These are phyloP conservation scores for Hypoxylon sp. DNA, from an alignment of 2,329 filamentous ascomycete genomes.

Conservation along the genomic window DNA sequence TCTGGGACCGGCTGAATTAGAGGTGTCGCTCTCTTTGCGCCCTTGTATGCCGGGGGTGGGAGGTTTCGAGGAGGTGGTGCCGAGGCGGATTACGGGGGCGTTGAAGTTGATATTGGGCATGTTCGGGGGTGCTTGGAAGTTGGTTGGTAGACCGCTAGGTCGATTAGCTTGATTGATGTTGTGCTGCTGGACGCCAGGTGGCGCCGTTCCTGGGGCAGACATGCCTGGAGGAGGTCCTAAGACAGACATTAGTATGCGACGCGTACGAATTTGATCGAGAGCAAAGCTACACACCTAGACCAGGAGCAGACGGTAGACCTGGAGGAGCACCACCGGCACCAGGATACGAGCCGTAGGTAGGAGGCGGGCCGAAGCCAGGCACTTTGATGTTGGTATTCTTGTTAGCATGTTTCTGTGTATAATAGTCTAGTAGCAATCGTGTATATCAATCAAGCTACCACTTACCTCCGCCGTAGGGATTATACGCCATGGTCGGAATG, in stretches of 20 bases:
- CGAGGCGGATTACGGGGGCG: slow-evolving; percentile 92
- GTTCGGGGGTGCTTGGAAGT: slow-evolving; percentile 88
- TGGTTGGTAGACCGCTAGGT: slow-evolving; percentile 80
- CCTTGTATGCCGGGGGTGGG: slow-evolving; percentile 51
- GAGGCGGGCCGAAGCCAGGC: slow-evolving; percentile 76
- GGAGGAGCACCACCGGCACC: slow-evolving; percentile 65
- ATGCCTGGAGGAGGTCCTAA: slow-evolving; percentile 81
- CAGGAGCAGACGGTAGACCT: slow-evolving; percentile 80
- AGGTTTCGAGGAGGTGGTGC: slow-evolving; percentile 76
- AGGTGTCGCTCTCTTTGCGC: slow-evolving; percentile 57
- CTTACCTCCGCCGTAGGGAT: slow-evolving; percentile 61
- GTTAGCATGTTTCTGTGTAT: slow-evolving; percentile 36
- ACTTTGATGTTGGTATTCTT: slow-evolving; percentile 44
- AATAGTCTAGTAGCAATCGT: no score
- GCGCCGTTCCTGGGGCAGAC: slow-evolving; percentile 81
- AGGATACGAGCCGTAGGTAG: slow-evolving; percentile 76
- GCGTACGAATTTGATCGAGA: slow-evolving; percentile 18
- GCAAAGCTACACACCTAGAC: slow-evolving; percentile 71
- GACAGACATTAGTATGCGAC: slow-evolving; percentile 30
- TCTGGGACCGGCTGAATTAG: slow-evolving; percentile 51
- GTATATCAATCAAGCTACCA: slow-evolving; percentile 3
- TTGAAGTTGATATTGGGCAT: slow-evolving; percentile 99
- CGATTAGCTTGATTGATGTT: slow-evolving; percentile 79
- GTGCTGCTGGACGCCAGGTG: slow-evolving; percentile 79
- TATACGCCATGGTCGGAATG: slow-evolving; percentile 61